These are phyloP conservation scores for Didymella sp. DNA, from an alignment of 2,329 filamentous ascomycete genomes.

Conservation along the genomic window DNA sequence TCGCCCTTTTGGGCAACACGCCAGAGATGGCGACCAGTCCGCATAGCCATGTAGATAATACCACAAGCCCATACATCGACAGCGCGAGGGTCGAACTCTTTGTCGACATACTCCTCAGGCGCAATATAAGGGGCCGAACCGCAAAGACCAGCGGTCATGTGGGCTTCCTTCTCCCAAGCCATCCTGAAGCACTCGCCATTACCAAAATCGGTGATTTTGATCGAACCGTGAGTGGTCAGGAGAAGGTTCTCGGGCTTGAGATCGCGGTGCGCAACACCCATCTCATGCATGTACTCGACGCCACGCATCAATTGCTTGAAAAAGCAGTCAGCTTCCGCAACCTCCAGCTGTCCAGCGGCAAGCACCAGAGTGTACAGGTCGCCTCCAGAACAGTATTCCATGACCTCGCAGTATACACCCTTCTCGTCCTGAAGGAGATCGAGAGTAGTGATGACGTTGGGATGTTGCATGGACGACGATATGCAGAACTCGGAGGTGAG, in stretches of 20 bases:
- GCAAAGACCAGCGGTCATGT: constrained; percentile 97
- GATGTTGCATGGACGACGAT: constrained; percentile 92
- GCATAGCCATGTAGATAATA: constrained; percentile 99
- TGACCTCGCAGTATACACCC: constrained; percentile 97
- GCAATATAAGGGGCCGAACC: constrained; percentile 97
- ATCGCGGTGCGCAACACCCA: constrained; percentile 97
- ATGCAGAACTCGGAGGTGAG: constrained; percentile 98
- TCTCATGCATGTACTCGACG: constrained; percentile 98
- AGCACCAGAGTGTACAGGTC: constrained; percentile 94
- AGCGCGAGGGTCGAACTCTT: constrained; percentile 95
- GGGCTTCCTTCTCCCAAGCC: constrained; percentile 98
- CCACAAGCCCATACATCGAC: constrained; percentile 98
- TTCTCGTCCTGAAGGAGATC: constrained; percentile 95
- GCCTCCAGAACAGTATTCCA: constrained; percentile 98
- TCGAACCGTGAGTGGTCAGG: constrained; percentile 85
- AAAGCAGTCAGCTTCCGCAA: constrained; percentile 93
- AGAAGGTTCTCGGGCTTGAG: constrained; percentile 96
- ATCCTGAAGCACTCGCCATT: constrained; percentile 99
- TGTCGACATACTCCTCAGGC: constrained; percentile 93
- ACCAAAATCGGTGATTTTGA: constrained; percentile 98
- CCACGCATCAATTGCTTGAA: constrained; percentile 99
- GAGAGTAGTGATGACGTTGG: constrained; percentile 97
- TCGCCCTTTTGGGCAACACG: constrained; percentile 95
- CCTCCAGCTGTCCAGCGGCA: constrained; percentile 88
- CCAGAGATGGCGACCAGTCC: constrained; percentile 94